Conservation (phyloP, 116 monocot species). For the Dioscorea cayenensis region DNA sequence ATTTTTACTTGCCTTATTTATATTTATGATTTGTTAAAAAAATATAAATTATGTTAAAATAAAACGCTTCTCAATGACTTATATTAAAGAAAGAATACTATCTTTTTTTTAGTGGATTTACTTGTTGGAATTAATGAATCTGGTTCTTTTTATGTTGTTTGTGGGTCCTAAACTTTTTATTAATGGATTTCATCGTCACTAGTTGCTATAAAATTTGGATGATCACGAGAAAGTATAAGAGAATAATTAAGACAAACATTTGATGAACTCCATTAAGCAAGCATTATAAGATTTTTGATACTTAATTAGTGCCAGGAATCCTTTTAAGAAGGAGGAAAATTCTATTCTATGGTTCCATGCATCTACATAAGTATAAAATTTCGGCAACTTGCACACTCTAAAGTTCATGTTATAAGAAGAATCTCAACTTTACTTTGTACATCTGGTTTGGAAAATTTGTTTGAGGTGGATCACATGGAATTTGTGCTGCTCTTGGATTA, state of each 20-base stretch:
- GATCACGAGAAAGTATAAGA: neutral
- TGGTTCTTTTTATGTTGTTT: neutral
- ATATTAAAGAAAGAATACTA: no score
- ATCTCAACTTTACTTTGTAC: neutral
- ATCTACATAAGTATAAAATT: no score
- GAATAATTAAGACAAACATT: neutral
- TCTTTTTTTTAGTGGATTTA: no score
- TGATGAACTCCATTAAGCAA: neutral
- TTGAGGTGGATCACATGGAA: neutral
- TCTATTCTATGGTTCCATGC: conserved; percentile 6
- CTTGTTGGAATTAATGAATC: no score
- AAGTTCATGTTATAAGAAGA: neutral
- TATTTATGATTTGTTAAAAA: no score
- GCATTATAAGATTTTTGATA: conserved; percentile 2
- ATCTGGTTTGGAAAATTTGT: neutral
- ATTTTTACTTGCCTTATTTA: no score
- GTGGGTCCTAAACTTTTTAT: no score
- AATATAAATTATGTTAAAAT: no score
- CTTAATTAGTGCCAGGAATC: neutral
- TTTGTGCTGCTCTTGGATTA: neutral
- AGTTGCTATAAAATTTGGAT: neutral
- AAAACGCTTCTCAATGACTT: no score
- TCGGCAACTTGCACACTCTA: no score
- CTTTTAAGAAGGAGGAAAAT: neutral
- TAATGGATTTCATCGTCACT: neutral